A percentile compares a stretch with the other conserved stretches of the same genome.
These are phyloP conservation scores for Fusarium aywerte DNA, from an alignment of 2,329 filamentous ascomycete genomes.

Conservation along the genomic window DNA sequence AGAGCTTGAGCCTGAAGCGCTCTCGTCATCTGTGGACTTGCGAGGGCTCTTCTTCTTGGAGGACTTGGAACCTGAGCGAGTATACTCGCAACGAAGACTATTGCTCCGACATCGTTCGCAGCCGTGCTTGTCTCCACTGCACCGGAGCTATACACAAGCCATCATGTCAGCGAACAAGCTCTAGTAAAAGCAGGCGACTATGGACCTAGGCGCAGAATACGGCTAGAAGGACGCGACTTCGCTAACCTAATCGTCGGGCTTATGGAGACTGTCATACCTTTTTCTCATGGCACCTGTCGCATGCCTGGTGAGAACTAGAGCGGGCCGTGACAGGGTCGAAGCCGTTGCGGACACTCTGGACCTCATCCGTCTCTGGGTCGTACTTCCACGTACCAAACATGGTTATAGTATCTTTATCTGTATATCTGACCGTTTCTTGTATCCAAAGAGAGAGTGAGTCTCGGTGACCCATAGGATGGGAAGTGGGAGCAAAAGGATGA, in stretches of 20 bases:
- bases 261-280: slow-evolving; percentile 46
- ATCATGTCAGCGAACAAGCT: slow-evolving; percentile 19
- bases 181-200: not conserved
- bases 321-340: slow-evolving; percentile 53
- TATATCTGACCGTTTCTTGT: slow-evolving; percentile 7
- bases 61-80: slow-evolving; percentile 49
- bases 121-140: slow-evolving; percentile 53
- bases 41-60: slow-evolving; percentile 47
- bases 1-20: slow-evolving; percentile 34
- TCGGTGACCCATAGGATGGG: slow-evolving; percentile 21
- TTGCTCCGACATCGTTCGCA: slow-evolving; percentile 51
- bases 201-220: slow-evolving; percentile 2
- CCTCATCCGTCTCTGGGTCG: slow-evolving; percentile 52
- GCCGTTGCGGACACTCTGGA: slow-evolving; percentile 52
- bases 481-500: not conserved
- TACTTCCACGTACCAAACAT: slow-evolving; percentile 56
- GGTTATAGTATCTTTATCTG: slow-evolving; percentile 35
- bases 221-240: not conserved
- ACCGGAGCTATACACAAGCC: slow-evolving; percentile 48
- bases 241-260: not conserved
- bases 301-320: slow-evolving; percentile 54
- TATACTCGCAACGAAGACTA: slow-evolving; percentile 51
- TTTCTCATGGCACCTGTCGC: slow-evolving; percentile 54
- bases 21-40: slow-evolving; percentile 39
- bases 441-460: slow-evolving; percentile 2